A percentile compares a stretch with the other conserved stretches of the same genome.
Conservation (phyloP, 257 asterid genomes). For the Voacanga thouarsii region DNA sequence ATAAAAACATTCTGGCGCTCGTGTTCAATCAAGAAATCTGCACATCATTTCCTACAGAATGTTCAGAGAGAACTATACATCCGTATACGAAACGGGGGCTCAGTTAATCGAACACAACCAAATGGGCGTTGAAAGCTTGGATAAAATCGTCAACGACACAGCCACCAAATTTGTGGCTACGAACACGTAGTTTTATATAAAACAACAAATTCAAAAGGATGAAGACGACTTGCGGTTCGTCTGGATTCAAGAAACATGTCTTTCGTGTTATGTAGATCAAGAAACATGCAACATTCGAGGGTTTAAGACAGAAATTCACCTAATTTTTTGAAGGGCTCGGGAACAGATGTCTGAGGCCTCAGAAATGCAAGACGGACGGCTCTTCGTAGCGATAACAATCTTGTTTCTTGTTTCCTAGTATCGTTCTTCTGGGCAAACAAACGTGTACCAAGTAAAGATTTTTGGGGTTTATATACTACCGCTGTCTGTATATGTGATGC, state of each 20-base stretch:
- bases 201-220: neutral
- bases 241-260: constrained; percentile 1
- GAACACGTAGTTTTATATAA: too few species aligned
- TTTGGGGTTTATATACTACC: neutral
- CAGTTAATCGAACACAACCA: neutral
- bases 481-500: neutral
- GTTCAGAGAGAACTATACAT: neutral
- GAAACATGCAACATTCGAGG: neutral
- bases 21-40: neutral
- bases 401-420: neutral
- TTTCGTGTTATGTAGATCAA: neutral
- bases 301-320: constrained; percentile 17
- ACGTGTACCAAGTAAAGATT: neutral
- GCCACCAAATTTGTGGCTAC: neutral
- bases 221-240: neutral
- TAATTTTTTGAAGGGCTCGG: constrained; percentile 18
- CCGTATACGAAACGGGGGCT: neutral
- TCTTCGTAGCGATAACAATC: neutral
- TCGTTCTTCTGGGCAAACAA: neutral
- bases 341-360: neutral
- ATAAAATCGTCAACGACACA: neutral
- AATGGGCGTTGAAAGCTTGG: constrained; percentile 4
- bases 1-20: neutral
- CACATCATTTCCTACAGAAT: neutral
- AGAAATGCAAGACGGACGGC: neutral